Percentiles rank a stretch among this genome's conserved stretches.
phyloP scores from a whole-genome alignment of 345 rosid species.

The Hibiscus syriacus region DNA sequence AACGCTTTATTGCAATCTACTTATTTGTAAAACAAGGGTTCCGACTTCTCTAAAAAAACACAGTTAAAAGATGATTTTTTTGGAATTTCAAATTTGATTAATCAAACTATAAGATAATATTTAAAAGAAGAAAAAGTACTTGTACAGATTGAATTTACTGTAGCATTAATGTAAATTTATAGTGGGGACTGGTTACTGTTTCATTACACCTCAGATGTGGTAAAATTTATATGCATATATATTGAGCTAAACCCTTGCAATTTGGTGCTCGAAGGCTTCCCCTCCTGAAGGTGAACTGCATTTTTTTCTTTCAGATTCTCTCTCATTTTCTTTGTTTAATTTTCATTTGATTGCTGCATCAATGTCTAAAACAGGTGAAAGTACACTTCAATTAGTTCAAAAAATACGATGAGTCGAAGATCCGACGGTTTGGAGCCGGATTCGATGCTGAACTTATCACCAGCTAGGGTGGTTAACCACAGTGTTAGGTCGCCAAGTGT shows the following conservation, averaged over 20 bases:
- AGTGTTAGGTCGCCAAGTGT: constrained; percentile 1
- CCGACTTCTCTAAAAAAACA: too few relatives aligned
- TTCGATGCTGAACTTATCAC: constrained; percentile 39
- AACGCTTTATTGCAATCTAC: too few relatives aligned
- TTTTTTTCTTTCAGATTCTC: neutral
- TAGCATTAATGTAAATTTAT: too few relatives aligned
- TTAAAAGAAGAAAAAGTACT: too few relatives aligned
- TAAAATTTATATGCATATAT: too few relatives aligned
- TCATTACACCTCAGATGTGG: too few relatives aligned
- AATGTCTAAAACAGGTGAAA: neutral
- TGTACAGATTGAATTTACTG: too few relatives aligned
- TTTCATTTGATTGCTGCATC: neutral
- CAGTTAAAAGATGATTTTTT: too few relatives aligned
- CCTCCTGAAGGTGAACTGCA: neutral
- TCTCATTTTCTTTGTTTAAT: neutral
- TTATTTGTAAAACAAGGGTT: too few relatives aligned
- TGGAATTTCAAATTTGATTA: too few relatives aligned
- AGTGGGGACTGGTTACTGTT: too few relatives aligned
- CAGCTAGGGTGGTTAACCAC: constrained; percentile 9
- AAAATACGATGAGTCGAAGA: constrained; percentile 17
- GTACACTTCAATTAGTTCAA: neutral
- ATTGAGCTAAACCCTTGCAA: neutral
- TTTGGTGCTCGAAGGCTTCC: neutral
- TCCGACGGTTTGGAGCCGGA: constrained; percentile 24
- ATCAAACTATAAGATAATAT: too few relatives aligned